Percentiles rank a stretch among this genome's conserved stretches.
Evolutionary conservation across 192 early-diverging fungal species (phyloP).

Genomic region (Backusella circina): DNA sequence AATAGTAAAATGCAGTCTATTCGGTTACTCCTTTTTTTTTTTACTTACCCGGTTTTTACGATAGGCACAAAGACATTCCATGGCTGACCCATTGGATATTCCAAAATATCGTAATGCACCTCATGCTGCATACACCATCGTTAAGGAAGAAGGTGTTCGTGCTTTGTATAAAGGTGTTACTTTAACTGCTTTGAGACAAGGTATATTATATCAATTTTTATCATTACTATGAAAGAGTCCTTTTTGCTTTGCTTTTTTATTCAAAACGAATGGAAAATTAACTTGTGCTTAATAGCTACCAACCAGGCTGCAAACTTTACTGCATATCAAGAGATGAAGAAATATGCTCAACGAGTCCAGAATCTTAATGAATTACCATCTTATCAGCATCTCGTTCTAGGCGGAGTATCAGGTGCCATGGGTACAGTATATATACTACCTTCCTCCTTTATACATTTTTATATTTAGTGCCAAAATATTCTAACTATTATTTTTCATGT

Average conservation of each 20-base stretch:
- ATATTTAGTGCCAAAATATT: background rate
- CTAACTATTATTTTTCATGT: background rate
- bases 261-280: background rate
- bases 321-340: constrained; percentile 91
- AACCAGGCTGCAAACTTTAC: constrained; percentile 99
- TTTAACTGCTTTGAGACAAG: constrained; percentile 89
- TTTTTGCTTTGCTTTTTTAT: background rate
- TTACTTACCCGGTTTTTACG: background rate
- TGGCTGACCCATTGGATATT: constrained; percentile 91
- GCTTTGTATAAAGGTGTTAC: constrained; percentile 93
- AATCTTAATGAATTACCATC: constrained; percentile 67
- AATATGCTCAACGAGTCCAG: constrained; percentile 64
- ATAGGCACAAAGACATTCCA: constrained; percentile 88
- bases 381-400: constrained; percentile 87
- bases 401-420: constrained; percentile 87
- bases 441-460: background rate
- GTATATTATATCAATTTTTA: constrained; percentile 23
- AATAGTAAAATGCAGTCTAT: background rate
- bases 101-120: constrained; percentile 95
- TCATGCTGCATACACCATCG: constrained; percentile 86
- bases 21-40: background rate
- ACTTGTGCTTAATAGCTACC: constrained; percentile 51
- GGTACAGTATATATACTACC: constrained; percentile 2
- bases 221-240: background rate
- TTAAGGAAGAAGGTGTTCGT: constrained; percentile 83